Conservation (phyloP, 768 basidiomycete species). For the Tephrocybe rancida region DNA sequence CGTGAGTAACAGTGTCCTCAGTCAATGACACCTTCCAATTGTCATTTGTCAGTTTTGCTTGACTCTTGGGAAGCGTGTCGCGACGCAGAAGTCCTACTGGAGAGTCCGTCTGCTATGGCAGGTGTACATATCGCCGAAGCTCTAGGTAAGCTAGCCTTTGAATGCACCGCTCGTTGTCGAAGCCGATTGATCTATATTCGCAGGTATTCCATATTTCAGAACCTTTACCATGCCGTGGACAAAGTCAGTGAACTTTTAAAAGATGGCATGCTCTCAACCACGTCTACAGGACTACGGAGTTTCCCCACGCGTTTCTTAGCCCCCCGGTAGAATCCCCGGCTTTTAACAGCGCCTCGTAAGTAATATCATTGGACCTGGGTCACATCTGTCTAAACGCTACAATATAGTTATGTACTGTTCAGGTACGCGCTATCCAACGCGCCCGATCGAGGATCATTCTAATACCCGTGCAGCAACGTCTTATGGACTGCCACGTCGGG, state of each 20-base stretch:
- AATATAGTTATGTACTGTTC: conserved; percentile 56
- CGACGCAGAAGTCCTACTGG: conserved; percentile 67
- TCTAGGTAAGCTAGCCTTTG: conserved; percentile 47
- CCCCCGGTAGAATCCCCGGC: conserved; percentile 65
- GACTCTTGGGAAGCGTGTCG: conserved; percentile 66
- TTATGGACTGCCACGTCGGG: conserved; percentile 68
- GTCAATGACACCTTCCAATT: not conserved
- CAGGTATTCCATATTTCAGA: conserved; percentile 63
- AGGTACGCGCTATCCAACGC: conserved; percentile 34
- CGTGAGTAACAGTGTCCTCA: conserved; percentile 35
- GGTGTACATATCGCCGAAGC: conserved; percentile 76
- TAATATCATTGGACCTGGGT: conserved; percentile 1
- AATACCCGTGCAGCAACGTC: conserved; percentile 41
- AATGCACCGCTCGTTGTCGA: not conserved
- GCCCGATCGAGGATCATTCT: not conserved
- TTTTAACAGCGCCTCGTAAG: conserved; percentile 62
- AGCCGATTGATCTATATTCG: not conserved
- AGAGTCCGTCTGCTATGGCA: conserved; percentile 70
- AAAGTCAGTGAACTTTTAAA: conserved; percentile 34
- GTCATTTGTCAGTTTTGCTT: conserved; percentile 42
- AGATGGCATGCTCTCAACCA: not conserved
- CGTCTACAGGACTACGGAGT: conserved; percentile 49
- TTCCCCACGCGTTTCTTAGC: conserved; percentile 66
- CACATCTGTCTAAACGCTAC: not conserved
- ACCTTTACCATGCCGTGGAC: conserved; percentile 68